phyloP scores from a whole-genome alignment of 805 yeast genomes.

The Candida michaelii region DNA sequence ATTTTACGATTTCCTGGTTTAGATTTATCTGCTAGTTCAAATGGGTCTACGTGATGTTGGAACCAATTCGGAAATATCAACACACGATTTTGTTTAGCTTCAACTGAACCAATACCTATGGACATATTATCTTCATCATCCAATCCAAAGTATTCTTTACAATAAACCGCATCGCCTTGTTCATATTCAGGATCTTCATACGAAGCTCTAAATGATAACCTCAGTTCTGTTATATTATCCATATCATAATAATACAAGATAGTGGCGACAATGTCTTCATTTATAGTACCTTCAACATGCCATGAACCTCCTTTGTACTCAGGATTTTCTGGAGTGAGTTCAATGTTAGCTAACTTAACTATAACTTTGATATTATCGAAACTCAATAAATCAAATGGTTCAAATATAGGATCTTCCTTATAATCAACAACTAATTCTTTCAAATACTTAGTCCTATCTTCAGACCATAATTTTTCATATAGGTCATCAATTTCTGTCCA shows the following conservation, averaged over 20 bases:
- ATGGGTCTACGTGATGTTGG: constrained; percentile 42
- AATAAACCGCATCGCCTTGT: constrained; percentile 29
- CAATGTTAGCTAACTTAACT: constrained; percentile 40
- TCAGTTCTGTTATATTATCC: constrained; percentile 38
- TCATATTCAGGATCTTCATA: constrained; percentile 34
- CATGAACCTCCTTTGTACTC: constrained; percentile 40
- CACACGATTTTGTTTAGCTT: constrained; percentile 25
- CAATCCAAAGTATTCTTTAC: constrained; percentile 28
- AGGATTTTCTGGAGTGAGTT: constrained; percentile 41
- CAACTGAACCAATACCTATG: constrained; percentile 25
- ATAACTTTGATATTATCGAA: constrained; percentile 33
- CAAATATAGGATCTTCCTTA: constrained; percentile 10
- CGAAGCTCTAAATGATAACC: constrained; percentile 28
- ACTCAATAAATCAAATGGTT: constrained; percentile 14
- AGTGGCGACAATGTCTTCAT: constrained; percentile 44
- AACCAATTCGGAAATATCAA: constrained; percentile 38
- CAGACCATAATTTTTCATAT: constrained; percentile 3
- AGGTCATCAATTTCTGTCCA: constrained; percentile 10
- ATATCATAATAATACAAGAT: constrained; percentile 40
- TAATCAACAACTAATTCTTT: constrained; percentile 9
- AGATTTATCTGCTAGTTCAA: constrained; percentile 33
- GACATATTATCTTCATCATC: constrained; percentile 28
- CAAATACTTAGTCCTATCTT: constrained; percentile 9
- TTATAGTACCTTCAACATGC: constrained; percentile 44
- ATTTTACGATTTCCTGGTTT: constrained; percentile 40